Percentiles rank a stretch among this genome's conserved stretches.
These are phyloP conservation scores for Chytridium lagenaria DNA, from an alignment of 371 early-diverging fungal genomes.

Conservation along the genomic window DNA sequence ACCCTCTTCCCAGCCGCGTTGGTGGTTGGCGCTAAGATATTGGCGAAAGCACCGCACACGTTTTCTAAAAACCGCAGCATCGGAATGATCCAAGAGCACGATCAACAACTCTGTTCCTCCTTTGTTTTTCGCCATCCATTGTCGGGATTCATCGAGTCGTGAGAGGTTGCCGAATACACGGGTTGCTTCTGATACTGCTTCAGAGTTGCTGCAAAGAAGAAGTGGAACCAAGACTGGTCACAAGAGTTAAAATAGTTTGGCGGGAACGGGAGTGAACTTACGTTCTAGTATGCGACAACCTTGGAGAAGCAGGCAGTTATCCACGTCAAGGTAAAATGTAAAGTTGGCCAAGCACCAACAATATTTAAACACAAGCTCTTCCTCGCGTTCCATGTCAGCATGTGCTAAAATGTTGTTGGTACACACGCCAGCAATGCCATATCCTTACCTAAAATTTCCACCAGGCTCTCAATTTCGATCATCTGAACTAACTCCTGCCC, in stretches of 20 bases:
- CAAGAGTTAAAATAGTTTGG: neutral
- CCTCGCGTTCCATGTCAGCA: conserved; percentile 23
- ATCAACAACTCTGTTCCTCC: conserved; percentile 46
- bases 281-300: conserved; percentile 36
- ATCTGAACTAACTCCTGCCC: conserved; percentile 39
- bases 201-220: conserved; percentile 37
- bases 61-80: conserved; percentile 31
- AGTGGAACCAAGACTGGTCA: conserved; percentile 35
- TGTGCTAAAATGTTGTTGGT: neutral
- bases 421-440: neutral
- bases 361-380: conserved; percentile 45
- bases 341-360: conserved; percentile 47
- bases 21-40: conserved; percentile 20
- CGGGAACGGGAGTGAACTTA: conserved; percentile 4
- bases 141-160: conserved; percentile 17
- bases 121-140: conserved; percentile 24
- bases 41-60: conserved; percentile 41
- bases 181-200: conserved; percentile 37
- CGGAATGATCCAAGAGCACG: conserved; percentile 42
- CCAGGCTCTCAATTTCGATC: conserved; percentile 44
- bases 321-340: conserved; percentile 32
- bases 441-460: conserved; percentile 40
- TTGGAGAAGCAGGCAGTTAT: conserved; percentile 28
- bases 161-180: conserved; percentile 42
- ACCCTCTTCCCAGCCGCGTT: neutral